phyloP scores from a whole-genome alignment of 257 asterid species.

The Solanum sejunctum region DNA sequence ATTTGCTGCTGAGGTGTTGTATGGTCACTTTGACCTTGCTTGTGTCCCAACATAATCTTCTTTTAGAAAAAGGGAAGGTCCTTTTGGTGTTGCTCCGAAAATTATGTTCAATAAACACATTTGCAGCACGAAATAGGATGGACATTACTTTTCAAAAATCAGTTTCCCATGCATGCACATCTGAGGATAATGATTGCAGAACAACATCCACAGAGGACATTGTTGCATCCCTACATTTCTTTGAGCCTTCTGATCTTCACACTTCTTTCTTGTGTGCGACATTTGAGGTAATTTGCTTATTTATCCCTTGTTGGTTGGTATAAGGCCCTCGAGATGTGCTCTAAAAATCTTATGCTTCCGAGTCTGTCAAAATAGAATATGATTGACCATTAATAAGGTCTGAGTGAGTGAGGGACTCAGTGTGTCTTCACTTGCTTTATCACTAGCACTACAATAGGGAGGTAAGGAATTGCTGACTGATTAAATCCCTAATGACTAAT shows the following conservation, averaged over 20 bases:
- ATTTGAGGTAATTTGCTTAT: slow-evolving; percentile 57
- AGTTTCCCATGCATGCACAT: slow-evolving; percentile 20
- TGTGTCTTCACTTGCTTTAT: neutral
- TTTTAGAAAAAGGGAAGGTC: slow-evolving; percentile 39
- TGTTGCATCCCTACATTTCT: slow-evolving; percentile 46
- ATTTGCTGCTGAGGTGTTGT: slow-evolving; percentile 62
- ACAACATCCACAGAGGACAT: slow-evolving; percentile 43
- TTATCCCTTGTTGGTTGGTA: neutral
- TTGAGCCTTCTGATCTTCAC: slow-evolving; percentile 46
- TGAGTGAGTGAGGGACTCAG: neutral
- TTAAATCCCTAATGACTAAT: neutral
- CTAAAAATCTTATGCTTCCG: neutral
- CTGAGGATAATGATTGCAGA: slow-evolving; percentile 22
- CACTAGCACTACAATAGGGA: neutral
- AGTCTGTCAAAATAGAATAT: neutral
- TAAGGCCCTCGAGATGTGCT: neutral
- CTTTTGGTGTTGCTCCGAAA: slow-evolving; percentile 34
- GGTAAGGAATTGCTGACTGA: neutral
- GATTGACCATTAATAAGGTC: neutral
- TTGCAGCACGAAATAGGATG: slow-evolving; percentile 6
- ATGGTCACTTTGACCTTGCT: slow-evolving; percentile 39
- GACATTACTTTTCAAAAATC: slow-evolving; percentile 39
- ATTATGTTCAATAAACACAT: slow-evolving; percentile 21
- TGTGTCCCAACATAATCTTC: slow-evolving; percentile 11
- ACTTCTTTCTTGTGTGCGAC: slow-evolving; percentile 30